These are phyloP conservation scores for Sequoiadendron giganteum DNA, from an alignment of 75 land plant genomes.

Conservation along the genomic window DNA sequence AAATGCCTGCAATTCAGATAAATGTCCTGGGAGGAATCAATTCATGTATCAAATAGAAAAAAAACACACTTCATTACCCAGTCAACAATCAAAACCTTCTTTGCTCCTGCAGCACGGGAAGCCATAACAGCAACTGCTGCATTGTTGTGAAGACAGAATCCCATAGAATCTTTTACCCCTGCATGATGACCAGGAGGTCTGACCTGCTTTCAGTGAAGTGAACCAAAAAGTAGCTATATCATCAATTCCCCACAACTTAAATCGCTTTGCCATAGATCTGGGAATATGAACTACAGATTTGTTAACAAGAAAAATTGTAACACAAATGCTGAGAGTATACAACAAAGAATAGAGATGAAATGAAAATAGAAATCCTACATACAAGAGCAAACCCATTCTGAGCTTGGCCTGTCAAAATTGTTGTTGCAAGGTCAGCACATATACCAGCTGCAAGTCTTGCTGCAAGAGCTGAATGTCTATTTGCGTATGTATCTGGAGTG, in stretches of 20 bases:
- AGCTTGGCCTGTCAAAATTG: slow-evolving; percentile 62
- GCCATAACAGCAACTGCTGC: slow-evolving; percentile 93
- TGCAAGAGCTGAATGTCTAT: slow-evolving; percentile 85
- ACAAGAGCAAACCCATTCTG: slow-evolving; percentile 97
- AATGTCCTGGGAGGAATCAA: neutral
- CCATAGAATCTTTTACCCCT: slow-evolving; percentile 71
- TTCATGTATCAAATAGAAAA: neutral
- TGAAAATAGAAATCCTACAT: slow-evolving; percentile 2
- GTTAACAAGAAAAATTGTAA: slow-evolving; percentile 6
- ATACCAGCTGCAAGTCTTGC: slow-evolving; percentile 98
- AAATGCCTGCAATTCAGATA: neutral
- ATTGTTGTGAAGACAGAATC: slow-evolving; percentile 97
- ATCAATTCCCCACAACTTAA: neutral
- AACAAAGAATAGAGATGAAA: slow-evolving; percentile 4
- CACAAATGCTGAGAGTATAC: neutral
- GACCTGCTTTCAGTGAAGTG: slow-evolving; percentile 46
- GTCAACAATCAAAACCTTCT: slow-evolving; percentile 90
- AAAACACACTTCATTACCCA: slow-evolving; percentile 53
- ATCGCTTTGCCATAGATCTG: neutral
- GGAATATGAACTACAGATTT: neutral
- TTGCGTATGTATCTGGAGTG: slow-evolving; percentile 94
- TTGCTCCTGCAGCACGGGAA: slow-evolving; percentile 83
- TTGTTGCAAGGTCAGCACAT: slow-evolving; percentile 84
- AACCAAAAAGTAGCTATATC: neutral
- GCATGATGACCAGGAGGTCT: slow-evolving; percentile 99